Conservation (phyloP, 257 asterid species). For the Henckelia pumila region DNA sequence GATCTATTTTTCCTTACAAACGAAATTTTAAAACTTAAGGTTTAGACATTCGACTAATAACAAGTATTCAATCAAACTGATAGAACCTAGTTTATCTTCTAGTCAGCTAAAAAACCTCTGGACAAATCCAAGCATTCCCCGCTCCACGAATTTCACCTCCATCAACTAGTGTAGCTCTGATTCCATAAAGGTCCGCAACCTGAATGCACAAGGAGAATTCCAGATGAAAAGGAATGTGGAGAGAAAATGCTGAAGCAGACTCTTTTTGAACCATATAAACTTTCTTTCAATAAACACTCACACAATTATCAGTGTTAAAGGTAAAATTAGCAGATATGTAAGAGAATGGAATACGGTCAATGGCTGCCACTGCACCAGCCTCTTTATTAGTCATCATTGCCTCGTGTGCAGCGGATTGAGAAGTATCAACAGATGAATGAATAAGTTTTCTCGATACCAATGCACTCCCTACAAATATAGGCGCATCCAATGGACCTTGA, state of each 20-base stretch:
- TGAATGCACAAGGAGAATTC: slow-evolving; percentile 28
- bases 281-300: slow-evolving; percentile 42
- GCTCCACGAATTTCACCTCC: slow-evolving; percentile 99
- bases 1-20: slow-evolving; percentile 11
- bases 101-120: slow-evolving; percentile 74
- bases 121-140: slow-evolving; percentile 99
- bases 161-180: slow-evolving; percentile 96
- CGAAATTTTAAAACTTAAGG: too few relatives aligned
- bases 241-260: slow-evolving; percentile 8
- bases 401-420: slow-evolving; percentile 83
- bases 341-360: slow-evolving; percentile 89
- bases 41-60: slow-evolving; percentile 16
- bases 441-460: slow-evolving; percentile 85
- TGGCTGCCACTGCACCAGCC: slow-evolving; percentile 98
- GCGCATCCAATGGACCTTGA: slow-evolving; percentile 99
- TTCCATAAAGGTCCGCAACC: slow-evolving; percentile 99
- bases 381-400: slow-evolving; percentile 80
- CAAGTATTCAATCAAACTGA: slow-evolving; percentile 9
- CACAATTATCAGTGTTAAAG: slow-evolving; percentile 95
- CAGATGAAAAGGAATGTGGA: slow-evolving; percentile 23
- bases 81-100: slow-evolving; percentile 24
- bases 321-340: slow-evolving; percentile 96
- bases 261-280: slow-evolving; percentile 12
- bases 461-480: slow-evolving; percentile 95
- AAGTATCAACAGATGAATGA: slow-evolving; percentile 56